phyloP scores from a whole-genome alignment of 2,329 filamentous ascomycete genomes.

The Cladosporium phlei region DNA sequence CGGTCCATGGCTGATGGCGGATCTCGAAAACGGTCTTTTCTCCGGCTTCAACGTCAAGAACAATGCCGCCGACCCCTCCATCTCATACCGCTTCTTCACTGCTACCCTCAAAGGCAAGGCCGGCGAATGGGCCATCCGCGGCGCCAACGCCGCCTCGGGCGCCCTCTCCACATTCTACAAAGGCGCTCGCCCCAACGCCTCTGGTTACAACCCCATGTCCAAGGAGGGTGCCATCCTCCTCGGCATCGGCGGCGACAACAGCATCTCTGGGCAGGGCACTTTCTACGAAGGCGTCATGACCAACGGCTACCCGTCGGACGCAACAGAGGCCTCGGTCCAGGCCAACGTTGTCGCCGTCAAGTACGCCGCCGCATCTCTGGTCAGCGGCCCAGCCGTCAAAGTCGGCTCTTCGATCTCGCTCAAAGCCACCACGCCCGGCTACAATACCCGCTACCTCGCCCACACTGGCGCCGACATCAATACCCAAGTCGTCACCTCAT shows the following conservation, averaged over 20 bases:
- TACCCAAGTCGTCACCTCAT: conserved; percentile 52
- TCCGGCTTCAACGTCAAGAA: conserved; percentile 45
- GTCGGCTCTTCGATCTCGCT: conserved; percentile 51
- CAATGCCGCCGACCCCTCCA: conserved; percentile 51
- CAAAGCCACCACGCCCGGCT: conserved; percentile 53
- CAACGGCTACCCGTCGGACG: conserved; percentile 56
- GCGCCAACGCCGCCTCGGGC: conserved; percentile 52
- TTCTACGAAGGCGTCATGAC: conserved; percentile 61
- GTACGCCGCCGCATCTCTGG: conserved; percentile 48
- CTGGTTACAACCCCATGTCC: conserved; percentile 57
- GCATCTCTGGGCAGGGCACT: conserved; percentile 50
- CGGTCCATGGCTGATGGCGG: conserved; percentile 65
- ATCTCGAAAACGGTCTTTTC: conserved; percentile 64
- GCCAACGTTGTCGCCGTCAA: conserved; percentile 57
- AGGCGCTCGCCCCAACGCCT: conserved; percentile 47
- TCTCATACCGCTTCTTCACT: conserved; percentile 54
- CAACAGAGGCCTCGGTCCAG: conserved; percentile 46
- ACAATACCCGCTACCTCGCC: conserved; percentile 51
- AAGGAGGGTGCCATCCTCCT: conserved; percentile 64
- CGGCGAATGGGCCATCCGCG: conserved; percentile 57
- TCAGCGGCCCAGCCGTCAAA: conserved; percentile 45
- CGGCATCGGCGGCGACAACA: conserved; percentile 68
- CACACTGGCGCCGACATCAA: conserved; percentile 50
- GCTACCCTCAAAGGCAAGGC: conserved; percentile 53
- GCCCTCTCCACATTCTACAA: conserved; percentile 55